A percentile compares a stretch with the other conserved stretches of the same genome.
phyloP scores from a whole-genome alignment of 805 yeast genomes.

The Pichia thaimueangensis region DNA sequence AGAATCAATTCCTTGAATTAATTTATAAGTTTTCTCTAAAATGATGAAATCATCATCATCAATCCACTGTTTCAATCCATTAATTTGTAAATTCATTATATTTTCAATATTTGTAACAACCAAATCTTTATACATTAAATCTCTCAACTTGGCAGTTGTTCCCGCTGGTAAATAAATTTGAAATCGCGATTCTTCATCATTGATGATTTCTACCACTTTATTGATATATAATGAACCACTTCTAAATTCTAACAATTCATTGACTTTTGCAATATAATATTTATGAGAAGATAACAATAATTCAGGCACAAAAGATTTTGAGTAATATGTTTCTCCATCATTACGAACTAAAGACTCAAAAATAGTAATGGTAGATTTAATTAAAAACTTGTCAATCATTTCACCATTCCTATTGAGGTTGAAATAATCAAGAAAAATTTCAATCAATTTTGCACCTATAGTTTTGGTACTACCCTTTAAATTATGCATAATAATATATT shows the following conservation, averaged over 20 bases:
- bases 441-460: slow-evolving; percentile 46
- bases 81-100: slow-evolving; percentile 45
- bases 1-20: slow-evolving; percentile 48
- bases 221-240: slow-evolving; percentile 53
- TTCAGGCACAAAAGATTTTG: slow-evolving; percentile 58
- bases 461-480: slow-evolving; percentile 27
- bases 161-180: slow-evolving; percentile 46
- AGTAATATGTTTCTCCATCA: slow-evolving; percentile 57
- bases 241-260: slow-evolving; percentile 35
- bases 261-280: slow-evolving; percentile 46
- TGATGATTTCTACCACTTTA: slow-evolving; percentile 45
- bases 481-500: slow-evolving; percentile 46
- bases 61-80: slow-evolving; percentile 58
- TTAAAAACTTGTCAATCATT: slow-evolving; percentile 48
- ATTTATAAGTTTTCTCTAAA: slow-evolving; percentile 40
- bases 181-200: slow-evolving; percentile 56
- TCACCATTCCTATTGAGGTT: slow-evolving; percentile 48
- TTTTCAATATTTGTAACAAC: slow-evolving; percentile 50
- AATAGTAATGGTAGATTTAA: slow-evolving; percentile 62
- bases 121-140: slow-evolving; percentile 52
- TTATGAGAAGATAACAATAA: slow-evolving; percentile 48
- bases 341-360: slow-evolving; percentile 56
- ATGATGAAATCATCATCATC: slow-evolving; percentile 38
- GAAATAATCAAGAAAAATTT: slow-evolving; percentile 48
- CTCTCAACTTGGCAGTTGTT: slow-evolving; percentile 48